Conservation (phyloP, 1,284 basidiomycete genomes). For the Trametes hirsuta region DNA sequence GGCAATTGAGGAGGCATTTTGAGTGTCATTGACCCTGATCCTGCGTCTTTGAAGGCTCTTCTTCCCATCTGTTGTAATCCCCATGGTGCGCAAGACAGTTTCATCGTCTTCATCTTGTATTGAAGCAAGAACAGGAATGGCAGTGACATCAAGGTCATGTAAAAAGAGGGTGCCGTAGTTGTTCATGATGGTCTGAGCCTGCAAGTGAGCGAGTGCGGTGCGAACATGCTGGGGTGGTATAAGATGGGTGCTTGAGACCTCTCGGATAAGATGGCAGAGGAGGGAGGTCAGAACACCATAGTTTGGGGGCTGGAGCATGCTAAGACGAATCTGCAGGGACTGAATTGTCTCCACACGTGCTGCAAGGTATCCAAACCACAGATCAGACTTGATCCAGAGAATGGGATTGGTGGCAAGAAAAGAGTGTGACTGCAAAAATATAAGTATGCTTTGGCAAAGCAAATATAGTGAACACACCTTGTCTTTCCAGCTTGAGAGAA, state of each 20-base stretch:
- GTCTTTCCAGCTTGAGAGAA: neutral
- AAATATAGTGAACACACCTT: neutral
- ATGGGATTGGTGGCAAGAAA: neutral
- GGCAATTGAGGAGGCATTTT: neutral
- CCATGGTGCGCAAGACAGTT: neutral
- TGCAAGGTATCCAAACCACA: neutral
- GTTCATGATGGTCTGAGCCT: neutral
- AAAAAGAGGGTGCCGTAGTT: neutral
- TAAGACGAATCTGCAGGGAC: neutral
- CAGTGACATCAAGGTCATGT: neutral
- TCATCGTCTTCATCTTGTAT: neutral
- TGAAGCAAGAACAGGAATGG: neutral
- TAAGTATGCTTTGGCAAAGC: neutral
- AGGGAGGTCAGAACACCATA: neutral
- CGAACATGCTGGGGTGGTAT: neutral
- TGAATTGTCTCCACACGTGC: neutral
- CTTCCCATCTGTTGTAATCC: neutral
- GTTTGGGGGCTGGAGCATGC: neutral
- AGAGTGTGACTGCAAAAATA: neutral
- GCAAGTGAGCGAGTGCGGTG: neutral
- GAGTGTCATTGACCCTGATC: neutral
- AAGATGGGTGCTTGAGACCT: neutral
- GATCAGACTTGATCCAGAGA: neutral
- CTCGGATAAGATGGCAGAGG: neutral
- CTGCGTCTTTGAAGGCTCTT: neutral